Evolutionary conservation across 2,329 filamentous ascomycete species (phyloP).

Genomic region (Colletotrichum orchidophilum): DNA sequence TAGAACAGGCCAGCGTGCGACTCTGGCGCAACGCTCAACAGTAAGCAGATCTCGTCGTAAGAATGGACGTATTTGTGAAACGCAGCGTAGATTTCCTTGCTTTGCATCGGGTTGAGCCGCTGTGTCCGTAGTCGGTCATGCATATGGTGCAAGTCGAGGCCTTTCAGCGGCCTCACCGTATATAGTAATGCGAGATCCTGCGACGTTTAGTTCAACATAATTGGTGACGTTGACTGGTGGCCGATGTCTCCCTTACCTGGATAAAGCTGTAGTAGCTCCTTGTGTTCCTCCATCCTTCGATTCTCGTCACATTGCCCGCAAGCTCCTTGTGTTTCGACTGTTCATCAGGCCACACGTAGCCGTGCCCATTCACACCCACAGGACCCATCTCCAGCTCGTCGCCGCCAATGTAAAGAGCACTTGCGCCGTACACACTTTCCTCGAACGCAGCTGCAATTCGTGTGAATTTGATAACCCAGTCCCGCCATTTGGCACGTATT

Average conservation of each 20-base stretch:
- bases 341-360: constrained; percentile 95
- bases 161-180: constrained; percentile 74
- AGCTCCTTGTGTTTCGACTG: constrained; percentile 83
- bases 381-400: constrained; percentile 72
- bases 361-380: constrained; percentile 78
- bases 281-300: constrained; percentile 97
- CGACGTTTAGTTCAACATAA: constrained; percentile 27
- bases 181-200: constrained; percentile 74
- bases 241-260: constrained; percentile 63
- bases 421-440: constrained; percentile 93
- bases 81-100: constrained; percentile 85
- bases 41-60: constrained; percentile 86
- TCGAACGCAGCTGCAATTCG: constrained; percentile 94
- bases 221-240: background rate
- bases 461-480: constrained; percentile 94
- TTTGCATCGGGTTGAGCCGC: constrained; percentile 78
- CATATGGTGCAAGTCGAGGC: constrained; percentile 89
- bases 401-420: constrained; percentile 84
- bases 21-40: constrained; percentile 84
- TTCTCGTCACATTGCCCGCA: constrained; percentile 88
- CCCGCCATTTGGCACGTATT: constrained; percentile 90
- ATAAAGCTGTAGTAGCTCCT: constrained; percentile 96
- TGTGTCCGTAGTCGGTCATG: constrained; percentile 90
- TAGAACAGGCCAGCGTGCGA: constrained; percentile 92
- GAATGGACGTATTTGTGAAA: constrained; percentile 79